These are phyloP conservation scores for Vitis hybrid DNA, from an alignment of 177 flowering plant species.

Conservation along the genomic window DNA sequence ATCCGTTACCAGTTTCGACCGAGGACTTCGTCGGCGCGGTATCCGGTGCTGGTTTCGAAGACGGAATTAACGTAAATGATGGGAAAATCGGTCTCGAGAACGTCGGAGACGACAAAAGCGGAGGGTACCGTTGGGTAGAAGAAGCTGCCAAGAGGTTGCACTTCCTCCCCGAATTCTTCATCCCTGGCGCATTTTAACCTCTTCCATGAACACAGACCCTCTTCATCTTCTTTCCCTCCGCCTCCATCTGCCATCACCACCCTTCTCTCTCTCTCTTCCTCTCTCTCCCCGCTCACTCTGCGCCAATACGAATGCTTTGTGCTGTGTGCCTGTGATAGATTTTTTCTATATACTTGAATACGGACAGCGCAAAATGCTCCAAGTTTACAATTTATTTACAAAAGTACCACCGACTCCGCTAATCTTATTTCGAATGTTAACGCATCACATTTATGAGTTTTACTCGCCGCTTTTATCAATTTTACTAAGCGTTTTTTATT, in stretches of 20 bases:
- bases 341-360: too few species aligned
- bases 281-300: not conserved
- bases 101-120: conserved; percentile 71
- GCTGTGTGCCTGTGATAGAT: too few species aligned
- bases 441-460: too few species aligned
- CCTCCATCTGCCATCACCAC: not conserved
- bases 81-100: conserved; percentile 71
- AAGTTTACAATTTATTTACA: too few species aligned
- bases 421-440: too few species aligned
- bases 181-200: conserved; percentile 18
- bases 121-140: conserved; percentile 54
- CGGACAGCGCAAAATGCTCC: too few species aligned
- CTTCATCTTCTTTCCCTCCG: conserved; percentile 11
- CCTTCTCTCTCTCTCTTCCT: not conserved
- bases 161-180: conserved; percentile 24
- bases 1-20: conserved; percentile 71
- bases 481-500: too few species aligned
- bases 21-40: conserved; percentile 81
- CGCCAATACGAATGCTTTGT: not conserved
- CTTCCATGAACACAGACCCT: conserved; percentile 20
- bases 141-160: conserved; percentile 25
- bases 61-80: conserved; percentile 75
- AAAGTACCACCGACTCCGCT: too few species aligned
- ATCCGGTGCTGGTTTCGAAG: conserved; percentile 74
- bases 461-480: too few species aligned